These are phyloP conservation scores for Colletotrichum chrysophilum DNA, from an alignment of 2,329 filamentous ascomycete species.

Conservation along the genomic window DNA sequence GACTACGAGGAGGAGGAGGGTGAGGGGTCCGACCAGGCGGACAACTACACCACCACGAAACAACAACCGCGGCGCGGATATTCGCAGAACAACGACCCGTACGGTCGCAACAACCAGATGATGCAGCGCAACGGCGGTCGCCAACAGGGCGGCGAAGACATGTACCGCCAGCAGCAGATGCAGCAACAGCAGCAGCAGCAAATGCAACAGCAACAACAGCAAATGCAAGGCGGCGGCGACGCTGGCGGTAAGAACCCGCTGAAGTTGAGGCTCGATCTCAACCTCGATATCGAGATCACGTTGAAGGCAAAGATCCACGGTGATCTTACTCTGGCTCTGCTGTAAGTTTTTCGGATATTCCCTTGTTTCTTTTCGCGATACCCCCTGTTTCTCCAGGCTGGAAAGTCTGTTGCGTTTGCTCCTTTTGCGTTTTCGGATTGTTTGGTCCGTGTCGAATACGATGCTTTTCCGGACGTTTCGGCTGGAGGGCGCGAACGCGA, in stretches of 20 bases:
- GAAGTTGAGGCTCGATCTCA: slow-evolving; percentile 54
- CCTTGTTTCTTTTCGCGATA: not conserved
- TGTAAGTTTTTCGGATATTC: slow-evolving; percentile 52
- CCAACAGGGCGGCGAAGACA: slow-evolving; percentile 19
- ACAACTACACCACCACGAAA: slow-evolving; percentile 12
- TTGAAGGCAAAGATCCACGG: slow-evolving; percentile 81
- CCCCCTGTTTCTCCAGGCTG: not conserved
- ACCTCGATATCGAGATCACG: slow-evolving; percentile 80
- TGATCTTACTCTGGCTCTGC: slow-evolving; percentile 74
- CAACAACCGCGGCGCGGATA: not conserved
- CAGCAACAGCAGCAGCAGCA: slow-evolving; percentile 30
- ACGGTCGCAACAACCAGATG: not conserved
- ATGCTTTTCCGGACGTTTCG: not conserved
- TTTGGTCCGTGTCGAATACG: not conserved
- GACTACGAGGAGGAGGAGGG: slow-evolving; percentile 23
- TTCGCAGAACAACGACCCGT: not conserved
- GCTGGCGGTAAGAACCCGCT: slow-evolving; percentile 26
- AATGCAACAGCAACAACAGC: slow-evolving; percentile 27
- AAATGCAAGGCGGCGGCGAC: slow-evolving; percentile 23
- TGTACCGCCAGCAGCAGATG: slow-evolving; percentile 8
- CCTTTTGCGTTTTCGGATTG: not conserved
- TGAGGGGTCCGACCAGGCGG: slow-evolving; percentile 1
- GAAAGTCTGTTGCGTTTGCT: not conserved
- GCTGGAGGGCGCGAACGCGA: not conserved
- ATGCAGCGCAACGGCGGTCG: not conserved